Base-by-base conservation (phyloP, 169 alveolate species). In the Plasmodium vivax region DNA sequence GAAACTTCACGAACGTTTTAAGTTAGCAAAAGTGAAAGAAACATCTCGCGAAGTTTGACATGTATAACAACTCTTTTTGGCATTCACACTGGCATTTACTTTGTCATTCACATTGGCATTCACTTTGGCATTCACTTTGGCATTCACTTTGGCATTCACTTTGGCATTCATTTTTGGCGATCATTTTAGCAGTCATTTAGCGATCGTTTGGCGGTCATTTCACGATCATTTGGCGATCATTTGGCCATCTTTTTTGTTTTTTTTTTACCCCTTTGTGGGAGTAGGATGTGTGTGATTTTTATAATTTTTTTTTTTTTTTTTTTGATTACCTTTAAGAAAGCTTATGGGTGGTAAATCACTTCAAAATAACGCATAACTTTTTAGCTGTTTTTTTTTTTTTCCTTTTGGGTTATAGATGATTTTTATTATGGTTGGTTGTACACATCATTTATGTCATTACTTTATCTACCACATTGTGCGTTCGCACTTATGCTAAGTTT, bases 321-420 rank as follows among this genome's bases (percentile, higher is more conserved):
- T 84, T 58, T 73, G 34, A 73, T 30, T 74, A 72, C 77, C 77
- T 68, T 27, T 68, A 68, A 4, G 77, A 85, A 85, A 75, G 77
- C 62, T 34, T 73, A 47, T 74, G 93, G 85, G 51, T 74, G 84
- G 85, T 83, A 23, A 34, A 85, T 84, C n/a, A 83, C 51, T 68
- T 68, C 74, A 71, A 68, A 38, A 73, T 73, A 43, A n/a, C 12
- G 62, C 56, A n/a, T 34, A 74, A 10, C 56, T 74, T 32, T 85
- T 85, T 10, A 32, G 58, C 36, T n/a, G 32, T 58, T 32, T 27
- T 84, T 47, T 85, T 45, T 85, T 74, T 85, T 74, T 85, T n/a
- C 38, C n/a, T 38, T n/a, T 6, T 23, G 34, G 43, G 27, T 30
- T 36, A 83, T 62, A 30, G 82, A 83, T 83, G 81, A 38, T n/a